Conservation (phyloP, 495 filamentous ascomycete species). For the Penicillium lagena region DNA sequence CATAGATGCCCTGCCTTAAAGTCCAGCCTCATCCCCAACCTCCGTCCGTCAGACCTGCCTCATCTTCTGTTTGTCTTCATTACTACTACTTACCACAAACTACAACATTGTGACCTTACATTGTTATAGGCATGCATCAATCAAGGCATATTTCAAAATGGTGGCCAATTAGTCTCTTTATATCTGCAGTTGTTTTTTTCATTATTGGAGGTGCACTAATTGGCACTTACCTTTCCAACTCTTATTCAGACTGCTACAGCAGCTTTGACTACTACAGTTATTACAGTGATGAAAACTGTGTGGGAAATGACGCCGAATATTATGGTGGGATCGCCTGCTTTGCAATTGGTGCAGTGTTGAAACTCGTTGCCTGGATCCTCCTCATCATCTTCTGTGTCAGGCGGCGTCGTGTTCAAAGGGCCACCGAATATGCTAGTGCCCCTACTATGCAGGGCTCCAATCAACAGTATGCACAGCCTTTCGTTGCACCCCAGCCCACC, state of each 20-base stretch:
- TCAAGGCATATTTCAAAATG: conserved; percentile 3
- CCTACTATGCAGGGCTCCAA: neutral
- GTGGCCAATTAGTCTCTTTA: conserved; percentile 18
- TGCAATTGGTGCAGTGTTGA: conserved; percentile 6
- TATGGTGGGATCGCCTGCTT: conserved; percentile 12
- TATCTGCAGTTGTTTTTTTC: conserved; percentile 14
- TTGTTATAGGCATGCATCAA: no score
- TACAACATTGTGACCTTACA: no score
- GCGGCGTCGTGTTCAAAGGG: neutral
- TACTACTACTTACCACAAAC: no score
- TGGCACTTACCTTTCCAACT: conserved; percentile 5
- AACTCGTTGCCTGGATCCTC: neutral
- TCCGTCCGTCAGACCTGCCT: no score
- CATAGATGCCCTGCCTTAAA: no score
- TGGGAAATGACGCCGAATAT: conserved; percentile 1
- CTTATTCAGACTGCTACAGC: conserved; percentile 3
- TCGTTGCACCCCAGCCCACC: neutral
- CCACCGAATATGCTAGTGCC: neutral
- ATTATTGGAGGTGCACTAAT: conserved; percentile 15
- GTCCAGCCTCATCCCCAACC: no score
- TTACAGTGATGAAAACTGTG: conserved; percentile 2
- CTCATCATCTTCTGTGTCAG: neutral
- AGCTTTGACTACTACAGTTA: neutral
- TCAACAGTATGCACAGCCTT: neutral
- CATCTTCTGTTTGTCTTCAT: no score